Evolutionary conservation across 2,329 filamentous ascomycete species (phyloP).

Genomic region (Thielaviopsis punctulata): DNA sequence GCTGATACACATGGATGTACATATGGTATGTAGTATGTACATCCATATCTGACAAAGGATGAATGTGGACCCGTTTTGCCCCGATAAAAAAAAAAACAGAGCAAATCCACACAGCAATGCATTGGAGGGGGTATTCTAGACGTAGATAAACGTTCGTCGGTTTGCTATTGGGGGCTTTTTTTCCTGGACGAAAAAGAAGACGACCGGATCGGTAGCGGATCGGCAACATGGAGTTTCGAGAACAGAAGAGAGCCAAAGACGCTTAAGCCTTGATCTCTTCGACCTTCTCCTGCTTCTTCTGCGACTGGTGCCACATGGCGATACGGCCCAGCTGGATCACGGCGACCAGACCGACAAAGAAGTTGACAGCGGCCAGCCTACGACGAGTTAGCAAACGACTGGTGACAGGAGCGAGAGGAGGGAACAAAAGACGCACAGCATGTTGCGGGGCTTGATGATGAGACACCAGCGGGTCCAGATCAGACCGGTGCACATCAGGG

Average conservation of each 20-base stretch:
- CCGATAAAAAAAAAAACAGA: not conserved
- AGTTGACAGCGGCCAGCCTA: constrained; percentile 88
- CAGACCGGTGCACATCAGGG: constrained; percentile 73
- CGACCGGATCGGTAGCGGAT: not conserved
- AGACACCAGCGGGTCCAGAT: constrained; percentile 99
- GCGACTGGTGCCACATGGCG: constrained; percentile 40
- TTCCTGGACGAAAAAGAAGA: not conserved
- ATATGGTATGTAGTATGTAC: not conserved
- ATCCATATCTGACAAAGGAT: too few species aligned
- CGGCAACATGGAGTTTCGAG: not conserved
- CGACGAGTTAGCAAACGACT: constrained; percentile 3
- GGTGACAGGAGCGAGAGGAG: not conserved
- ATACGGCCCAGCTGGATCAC: constrained; percentile 70
- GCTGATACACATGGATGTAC: not conserved
- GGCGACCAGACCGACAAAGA: constrained; percentile 85
- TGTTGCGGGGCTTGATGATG: constrained; percentile 86
- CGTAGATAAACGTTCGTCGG: not conserved
- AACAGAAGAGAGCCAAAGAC: not conserved
- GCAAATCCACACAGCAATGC: not conserved
- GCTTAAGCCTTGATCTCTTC: constrained; percentile 17
- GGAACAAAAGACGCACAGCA: constrained; percentile 42
- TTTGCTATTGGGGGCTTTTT: not conserved
- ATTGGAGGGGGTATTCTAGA: not conserved
- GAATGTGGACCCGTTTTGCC: not conserved
- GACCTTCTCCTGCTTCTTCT: constrained; percentile 21